Base-by-base conservation (phyloP, 352 stramenopile species). In the Phytophthora agathidicida region DNA sequence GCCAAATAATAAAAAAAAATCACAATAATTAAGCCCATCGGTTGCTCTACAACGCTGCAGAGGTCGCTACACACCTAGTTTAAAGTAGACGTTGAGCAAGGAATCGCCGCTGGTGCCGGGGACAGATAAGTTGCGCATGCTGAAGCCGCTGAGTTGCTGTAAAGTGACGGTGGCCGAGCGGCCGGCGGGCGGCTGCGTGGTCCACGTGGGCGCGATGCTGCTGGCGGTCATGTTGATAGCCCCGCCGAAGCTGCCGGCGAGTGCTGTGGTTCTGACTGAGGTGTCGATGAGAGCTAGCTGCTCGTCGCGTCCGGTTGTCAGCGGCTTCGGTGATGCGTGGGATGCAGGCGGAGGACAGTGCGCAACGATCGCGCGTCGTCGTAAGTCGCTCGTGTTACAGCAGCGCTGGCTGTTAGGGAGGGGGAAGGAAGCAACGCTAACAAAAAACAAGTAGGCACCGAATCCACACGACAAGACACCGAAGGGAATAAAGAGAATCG, bases 51-150 rank as follows among this genome's bases (percentile, higher is more conserved):
- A n/a, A n/a, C n/a, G n/a, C n/a, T n/a, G n/a, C n/a, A n/a, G n/a
- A n/a, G n/a, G n/a, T n/a, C n/a, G n/a, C n/a, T n/a, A n/a, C n/a
- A n/a, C n/a, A 91, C 81, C 82, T 46, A 90, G 62, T 58, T 85
- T 88, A 51, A 91, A 93, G 65, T 88, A 93, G 13, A 93, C 75
- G 52, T 83, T 78, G 49, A 93, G 71, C 42, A 93, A 69, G 22
- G 37, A 48, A 48, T 79, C 77, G 27, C 57, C 60, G 52, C 44
- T 49, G 3, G 69, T 75, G 45, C 80, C 79, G 13, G 73, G 52
- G 16, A 86, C 60, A n/a, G 81, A 74, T 23, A 93, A 43, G 60
- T 91, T 93, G 57, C 83, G 83, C 83, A 93, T 87, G 50, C 79
- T 77, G 50, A 93, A 89, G 47, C 75, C 73, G 17, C 66, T 83